A percentile compares a stretch with the other conserved stretches of the same genome.
Conservation (phyloP, 768 basidiomycete genomes). For the Harrya chromipes region DNA sequence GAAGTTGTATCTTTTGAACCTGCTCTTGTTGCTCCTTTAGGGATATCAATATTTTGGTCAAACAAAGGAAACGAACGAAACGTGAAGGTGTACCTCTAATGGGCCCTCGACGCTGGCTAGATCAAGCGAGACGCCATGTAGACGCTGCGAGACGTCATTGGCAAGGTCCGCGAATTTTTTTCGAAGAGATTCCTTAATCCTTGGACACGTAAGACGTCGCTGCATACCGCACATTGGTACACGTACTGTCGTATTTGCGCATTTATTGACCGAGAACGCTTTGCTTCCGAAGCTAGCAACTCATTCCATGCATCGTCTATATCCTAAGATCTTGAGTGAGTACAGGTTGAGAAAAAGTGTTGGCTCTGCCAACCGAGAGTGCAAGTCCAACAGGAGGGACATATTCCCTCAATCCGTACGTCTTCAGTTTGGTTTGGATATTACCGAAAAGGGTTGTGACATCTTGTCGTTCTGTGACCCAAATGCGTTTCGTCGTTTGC, state of each 20-base stretch:
- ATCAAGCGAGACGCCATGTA: conserved; percentile 66
- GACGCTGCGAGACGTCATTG: conserved; percentile 67
- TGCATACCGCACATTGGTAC: neutral
- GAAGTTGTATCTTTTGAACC: conserved; percentile 59
- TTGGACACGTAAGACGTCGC: conserved; percentile 26
- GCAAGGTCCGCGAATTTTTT: conserved; percentile 76
- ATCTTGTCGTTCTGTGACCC: conserved; percentile 90
- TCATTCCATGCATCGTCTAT: conserved; percentile 75
- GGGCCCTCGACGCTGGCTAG: conserved; percentile 74
- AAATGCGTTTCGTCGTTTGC: conserved; percentile 76
- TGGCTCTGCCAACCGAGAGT: conserved; percentile 42
- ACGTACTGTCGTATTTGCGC: conserved; percentile 84
- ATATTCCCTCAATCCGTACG: conserved; percentile 85
- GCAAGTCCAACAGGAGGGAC: conserved; percentile 71
- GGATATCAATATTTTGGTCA: conserved; percentile 2
- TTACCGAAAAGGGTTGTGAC: conserved; percentile 86
- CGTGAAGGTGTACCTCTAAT: conserved; percentile 53
- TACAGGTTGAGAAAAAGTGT: neutral
- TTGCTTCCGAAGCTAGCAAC: conserved; percentile 72
- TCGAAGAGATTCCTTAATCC: conserved; percentile 79
- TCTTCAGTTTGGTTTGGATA: conserved; percentile 89
- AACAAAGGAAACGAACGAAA: conserved; percentile 4
- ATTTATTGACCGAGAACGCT: conserved; percentile 78
- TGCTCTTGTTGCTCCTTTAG: conserved; percentile 72
- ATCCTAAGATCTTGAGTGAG: conserved; percentile 42